Conservation (phyloP, 1,139 yeast genomes). For the Hemisphaericaspora xylofermentans region DNA sequence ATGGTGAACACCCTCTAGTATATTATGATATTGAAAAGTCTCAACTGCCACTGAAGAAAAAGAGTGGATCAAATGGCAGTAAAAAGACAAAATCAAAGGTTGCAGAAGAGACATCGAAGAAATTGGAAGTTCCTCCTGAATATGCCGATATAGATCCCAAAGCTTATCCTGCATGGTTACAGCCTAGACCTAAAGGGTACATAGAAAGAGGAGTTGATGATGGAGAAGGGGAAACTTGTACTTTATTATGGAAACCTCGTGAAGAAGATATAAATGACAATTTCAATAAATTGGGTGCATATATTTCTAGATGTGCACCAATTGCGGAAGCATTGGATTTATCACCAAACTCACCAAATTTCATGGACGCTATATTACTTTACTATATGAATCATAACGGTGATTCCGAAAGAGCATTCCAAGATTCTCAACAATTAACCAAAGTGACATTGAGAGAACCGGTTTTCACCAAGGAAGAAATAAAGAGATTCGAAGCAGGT, state of each 20-base stretch:
- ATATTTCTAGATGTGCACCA: conserved; percentile 53
- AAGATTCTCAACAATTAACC: conserved; percentile 41
- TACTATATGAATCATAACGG: conserved; percentile 54
- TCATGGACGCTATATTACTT: conserved; percentile 68
- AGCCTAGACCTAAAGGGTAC: conserved; percentile 76
- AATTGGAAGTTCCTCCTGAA: conserved; percentile 49
- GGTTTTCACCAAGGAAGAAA: conserved; percentile 62
- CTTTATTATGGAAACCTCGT: conserved; percentile 65
- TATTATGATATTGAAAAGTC: conserved; percentile 53
- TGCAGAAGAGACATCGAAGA: conserved; percentile 29
- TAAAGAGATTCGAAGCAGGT: conserved; percentile 70
- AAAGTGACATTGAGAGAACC: conserved; percentile 72
- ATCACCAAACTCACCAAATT: conserved; percentile 64
- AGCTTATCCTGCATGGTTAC: conserved; percentile 73
- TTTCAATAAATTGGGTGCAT: conserved; percentile 48
- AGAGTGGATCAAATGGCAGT: conserved; percentile 15
- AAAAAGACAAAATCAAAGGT: conserved; percentile 21
- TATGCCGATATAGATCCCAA: conserved; percentile 38
- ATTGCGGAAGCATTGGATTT: conserved; percentile 55
- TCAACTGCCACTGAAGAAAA: conserved; percentile 17
- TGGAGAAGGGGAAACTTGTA: conserved; percentile 52
- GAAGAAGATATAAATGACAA: conserved; percentile 31
- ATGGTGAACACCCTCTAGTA: conserved; percentile 57
- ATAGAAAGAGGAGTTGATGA: conserved; percentile 83
- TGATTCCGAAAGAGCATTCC: conserved; percentile 47